A percentile compares a stretch with the other conserved stretches of the same genome.
Evolutionary conservation across 768 basidiomycete genomes (phyloP).

Genomic region (Rhizopogon sp.): DNA sequence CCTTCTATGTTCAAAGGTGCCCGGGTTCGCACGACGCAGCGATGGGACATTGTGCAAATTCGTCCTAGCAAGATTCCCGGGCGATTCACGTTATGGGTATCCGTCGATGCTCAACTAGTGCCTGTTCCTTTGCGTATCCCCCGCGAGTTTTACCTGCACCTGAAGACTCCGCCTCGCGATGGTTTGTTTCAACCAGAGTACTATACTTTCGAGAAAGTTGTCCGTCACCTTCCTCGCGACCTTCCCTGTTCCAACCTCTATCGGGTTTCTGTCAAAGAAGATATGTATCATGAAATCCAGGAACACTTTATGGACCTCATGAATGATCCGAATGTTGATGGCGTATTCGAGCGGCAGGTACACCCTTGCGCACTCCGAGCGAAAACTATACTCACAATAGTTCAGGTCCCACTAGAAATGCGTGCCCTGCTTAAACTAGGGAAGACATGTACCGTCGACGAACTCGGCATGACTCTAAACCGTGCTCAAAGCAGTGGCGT

Average conservation of each 20-base stretch:
- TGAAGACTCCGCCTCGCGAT: slow-evolving; percentile 65
- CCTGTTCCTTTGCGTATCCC: slow-evolving; percentile 80
- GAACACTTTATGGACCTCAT: slow-evolving; percentile 90
- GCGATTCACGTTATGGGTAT: slow-evolving; percentile 85
- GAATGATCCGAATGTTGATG: slow-evolving; percentile 93
- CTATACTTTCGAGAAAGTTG: slow-evolving; percentile 71
- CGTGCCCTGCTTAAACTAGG: slow-evolving; percentile 83
- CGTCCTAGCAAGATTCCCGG: slow-evolving; percentile 72
- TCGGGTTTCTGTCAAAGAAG: slow-evolving; percentile 78
- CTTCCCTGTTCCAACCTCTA: slow-evolving; percentile 76
- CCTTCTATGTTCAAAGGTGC: slow-evolving; percentile 74
- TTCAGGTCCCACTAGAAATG: slow-evolving; percentile 74
- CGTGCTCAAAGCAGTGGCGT: slow-evolving; percentile 79
- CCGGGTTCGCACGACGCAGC: slow-evolving; percentile 52
- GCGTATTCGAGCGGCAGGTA: slow-evolving; percentile 92
- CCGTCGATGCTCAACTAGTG: slow-evolving; percentile 74
- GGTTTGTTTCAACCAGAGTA: slow-evolving; percentile 62
- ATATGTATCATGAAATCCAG: slow-evolving; percentile 75
- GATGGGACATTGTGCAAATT: slow-evolving; percentile 94
- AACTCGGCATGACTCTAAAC: slow-evolving; percentile 67
- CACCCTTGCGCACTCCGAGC: slow-evolving; percentile 6
- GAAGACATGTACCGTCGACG: slow-evolving; percentile 69
- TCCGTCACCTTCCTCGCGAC: slow-evolving; percentile 74
- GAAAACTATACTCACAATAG: not conserved
- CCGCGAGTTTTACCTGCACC: slow-evolving; percentile 90